Evolutionary conservation across 2,329 filamentous ascomycete species (phyloP), one percentile per base, ranked within the genome.

Genomic region (Cytospora chrysosperma): DNA sequence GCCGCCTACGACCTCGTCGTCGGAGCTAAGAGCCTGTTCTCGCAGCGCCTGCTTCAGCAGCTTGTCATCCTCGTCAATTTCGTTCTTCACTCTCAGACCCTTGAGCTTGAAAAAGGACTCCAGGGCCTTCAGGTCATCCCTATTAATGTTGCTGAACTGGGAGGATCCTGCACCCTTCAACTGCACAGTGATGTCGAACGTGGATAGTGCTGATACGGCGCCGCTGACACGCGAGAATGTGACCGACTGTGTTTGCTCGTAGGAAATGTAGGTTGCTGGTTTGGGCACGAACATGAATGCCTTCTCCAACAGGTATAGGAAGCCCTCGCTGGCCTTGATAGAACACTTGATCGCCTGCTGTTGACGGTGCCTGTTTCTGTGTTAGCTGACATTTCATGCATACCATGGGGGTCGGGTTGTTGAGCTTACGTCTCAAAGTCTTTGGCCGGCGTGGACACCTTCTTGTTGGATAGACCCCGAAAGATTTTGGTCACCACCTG

Each of bases 251-350:
- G 96, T 91, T 72, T 97, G 92, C 72, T 99, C 95, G 78, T 97
- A 96, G 65, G 92, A 90, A 65, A 99, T 94, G 78, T 98, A 99
- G 1, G 94, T 97, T 19, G 95, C 93, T 1, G 95, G 95, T 80
- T 99, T 99, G 34, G 95, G 95, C 19, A 99, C 95, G 75, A 99
- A 99, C 86, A 99, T 96, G 77, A 99, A 96, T 9, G 93, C 94
- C 79, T 97, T 97, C 78, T 99, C 95, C 69, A 99, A 81, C 75
- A 93, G 97, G 85, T 96, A 99, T 57, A 99, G 82, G 74, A 97
- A 93, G 65, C 96, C 95, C 79, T 99, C 95, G 76, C 96, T 97
- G 60, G 96, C 96, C 79, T 99, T 99, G 86, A 99, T 97, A n/a
- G 93, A 96, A 78, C 95, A 99, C 80, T 99, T 99, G 78, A 99